Percentiles rank a stretch among this genome's conserved stretches.
Conservation (phyloP, 106 monocot species). For the Agapanthus africanus region DNA sequence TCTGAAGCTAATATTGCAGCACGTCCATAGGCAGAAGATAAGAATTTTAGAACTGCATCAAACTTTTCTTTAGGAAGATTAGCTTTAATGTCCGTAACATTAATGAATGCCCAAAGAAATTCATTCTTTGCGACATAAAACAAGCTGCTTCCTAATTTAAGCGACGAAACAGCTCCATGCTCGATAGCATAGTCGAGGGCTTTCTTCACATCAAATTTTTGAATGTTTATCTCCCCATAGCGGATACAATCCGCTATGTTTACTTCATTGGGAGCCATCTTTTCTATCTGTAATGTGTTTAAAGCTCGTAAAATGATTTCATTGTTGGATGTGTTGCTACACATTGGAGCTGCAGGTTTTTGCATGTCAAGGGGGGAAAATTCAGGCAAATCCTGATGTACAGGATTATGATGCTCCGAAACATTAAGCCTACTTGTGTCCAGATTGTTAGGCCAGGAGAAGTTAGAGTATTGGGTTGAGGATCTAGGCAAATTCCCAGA, state of each 20-base stretch:
- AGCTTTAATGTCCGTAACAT: conserved; percentile 38
- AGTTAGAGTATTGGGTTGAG: too few relatives aligned
- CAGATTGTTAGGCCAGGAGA: too few relatives aligned
- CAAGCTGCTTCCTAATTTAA: conserved; percentile 28
- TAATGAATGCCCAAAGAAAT: conserved; percentile 50
- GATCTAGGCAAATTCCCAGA: too few relatives aligned
- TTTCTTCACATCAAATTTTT: conserved; percentile 28
- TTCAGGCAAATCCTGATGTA: too few relatives aligned
- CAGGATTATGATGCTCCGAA: neutral
- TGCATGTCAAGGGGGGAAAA: too few relatives aligned
- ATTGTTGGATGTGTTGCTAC: too few relatives aligned
- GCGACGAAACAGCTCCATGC: conserved; percentile 27
- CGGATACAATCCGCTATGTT: conserved; percentile 55
- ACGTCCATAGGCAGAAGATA: conserved; percentile 31
- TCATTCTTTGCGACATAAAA: conserved; percentile 41
- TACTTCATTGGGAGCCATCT: conserved; percentile 38
- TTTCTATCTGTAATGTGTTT: conserved; percentile 36
- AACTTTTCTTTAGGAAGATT: conserved; percentile 30
- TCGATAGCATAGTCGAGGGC: conserved; percentile 41
- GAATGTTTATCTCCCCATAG: conserved; percentile 36
- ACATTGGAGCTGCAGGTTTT: too few relatives aligned
- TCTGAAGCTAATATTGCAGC: conserved; percentile 28
- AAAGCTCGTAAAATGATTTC: conserved; percentile 39
- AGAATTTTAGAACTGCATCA: conserved; percentile 31
- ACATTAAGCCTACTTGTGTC: neutral